Evolutionary conservation across 129 eudicot genomes (phyloP).

Genomic region (Ambrosia artemisiifolia): DNA sequence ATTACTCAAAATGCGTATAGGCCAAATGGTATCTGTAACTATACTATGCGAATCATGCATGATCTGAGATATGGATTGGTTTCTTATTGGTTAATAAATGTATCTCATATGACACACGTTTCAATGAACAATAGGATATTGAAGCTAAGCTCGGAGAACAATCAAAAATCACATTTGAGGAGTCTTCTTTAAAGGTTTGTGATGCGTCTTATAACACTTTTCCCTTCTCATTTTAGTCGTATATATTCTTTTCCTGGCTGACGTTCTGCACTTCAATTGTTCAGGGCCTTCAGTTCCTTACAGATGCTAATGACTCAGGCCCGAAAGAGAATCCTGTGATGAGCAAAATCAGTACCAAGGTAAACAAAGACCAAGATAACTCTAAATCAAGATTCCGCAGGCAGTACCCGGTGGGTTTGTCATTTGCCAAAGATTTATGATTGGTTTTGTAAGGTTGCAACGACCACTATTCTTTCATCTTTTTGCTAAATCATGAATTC

Average conservation of each 20-base stretch:
- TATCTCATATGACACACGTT: background rate
- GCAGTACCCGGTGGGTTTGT: conserved; percentile 59
- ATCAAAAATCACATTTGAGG: conserved; percentile 45
- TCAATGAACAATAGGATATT: conserved; percentile 43
- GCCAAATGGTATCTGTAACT: background rate
- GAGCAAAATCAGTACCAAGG: conserved; percentile 25
- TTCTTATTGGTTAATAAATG: background rate
- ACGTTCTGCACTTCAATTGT: conserved; percentile 23
- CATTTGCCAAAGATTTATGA: conserved; percentile 46
- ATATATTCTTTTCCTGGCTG: background rate
- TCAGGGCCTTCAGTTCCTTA: conserved; percentile 83
- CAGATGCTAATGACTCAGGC: conserved; percentile 41
- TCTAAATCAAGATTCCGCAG: conserved; percentile 63
- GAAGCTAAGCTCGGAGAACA: conserved; percentile 48
- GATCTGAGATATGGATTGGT: background rate
- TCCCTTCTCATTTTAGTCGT: background rate
- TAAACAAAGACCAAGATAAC: conserved; percentile 22
- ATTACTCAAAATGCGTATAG: background rate
- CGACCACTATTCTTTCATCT: background rate
- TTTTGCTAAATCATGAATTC: background rate
- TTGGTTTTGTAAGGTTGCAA: conserved; percentile 23
- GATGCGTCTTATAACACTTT: background rate
- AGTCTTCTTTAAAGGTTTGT: conserved; percentile 59
- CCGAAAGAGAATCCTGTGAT: conserved; percentile 33
- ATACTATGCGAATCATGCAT: background rate